phyloP scores from a whole-genome alignment of 257 asterid genomes.

The Fraxinus americana region DNA sequence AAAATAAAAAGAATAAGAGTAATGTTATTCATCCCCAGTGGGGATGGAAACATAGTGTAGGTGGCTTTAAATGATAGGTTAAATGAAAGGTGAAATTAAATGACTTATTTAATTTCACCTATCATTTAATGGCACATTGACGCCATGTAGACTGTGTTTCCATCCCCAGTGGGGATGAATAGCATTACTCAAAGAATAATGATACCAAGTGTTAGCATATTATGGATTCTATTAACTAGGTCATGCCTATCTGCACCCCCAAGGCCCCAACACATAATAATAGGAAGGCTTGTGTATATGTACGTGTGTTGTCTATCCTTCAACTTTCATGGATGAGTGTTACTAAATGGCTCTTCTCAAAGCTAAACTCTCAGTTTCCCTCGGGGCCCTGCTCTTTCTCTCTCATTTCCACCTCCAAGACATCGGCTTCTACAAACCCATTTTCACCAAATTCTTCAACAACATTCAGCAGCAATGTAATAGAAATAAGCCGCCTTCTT shows the following conservation, averaged over 20 bases:
- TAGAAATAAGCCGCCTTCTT: constrained; percentile 45
- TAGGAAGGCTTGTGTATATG: background rate
- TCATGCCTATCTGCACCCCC: background rate
- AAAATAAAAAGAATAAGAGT: too few species aligned
- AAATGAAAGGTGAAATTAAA: too few species aligned
- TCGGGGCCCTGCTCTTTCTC: constrained; percentile 26
- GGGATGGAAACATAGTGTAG: too few species aligned
- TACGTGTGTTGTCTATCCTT: background rate
- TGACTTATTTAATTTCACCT: too few species aligned
- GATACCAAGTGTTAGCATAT: too few species aligned
- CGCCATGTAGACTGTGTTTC: too few species aligned
- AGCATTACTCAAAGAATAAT: too few species aligned
- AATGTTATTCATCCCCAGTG: too few species aligned
- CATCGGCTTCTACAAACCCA: constrained; percentile 25
- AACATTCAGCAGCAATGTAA: constrained; percentile 28
- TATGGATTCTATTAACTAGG: too few species aligned
- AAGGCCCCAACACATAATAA: background rate
- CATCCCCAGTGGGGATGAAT: too few species aligned
- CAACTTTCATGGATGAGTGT: constrained; percentile 56
- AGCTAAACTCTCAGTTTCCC: constrained; percentile 20
- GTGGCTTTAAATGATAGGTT: too few species aligned
- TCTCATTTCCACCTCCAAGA: constrained; percentile 15
- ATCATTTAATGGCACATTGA: too few species aligned
- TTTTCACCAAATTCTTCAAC: constrained; percentile 25
- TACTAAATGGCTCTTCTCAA: constrained; percentile 37